Base-by-base conservation (phyloP, 345 rosid species). In the Syzygium jambos region DNA sequence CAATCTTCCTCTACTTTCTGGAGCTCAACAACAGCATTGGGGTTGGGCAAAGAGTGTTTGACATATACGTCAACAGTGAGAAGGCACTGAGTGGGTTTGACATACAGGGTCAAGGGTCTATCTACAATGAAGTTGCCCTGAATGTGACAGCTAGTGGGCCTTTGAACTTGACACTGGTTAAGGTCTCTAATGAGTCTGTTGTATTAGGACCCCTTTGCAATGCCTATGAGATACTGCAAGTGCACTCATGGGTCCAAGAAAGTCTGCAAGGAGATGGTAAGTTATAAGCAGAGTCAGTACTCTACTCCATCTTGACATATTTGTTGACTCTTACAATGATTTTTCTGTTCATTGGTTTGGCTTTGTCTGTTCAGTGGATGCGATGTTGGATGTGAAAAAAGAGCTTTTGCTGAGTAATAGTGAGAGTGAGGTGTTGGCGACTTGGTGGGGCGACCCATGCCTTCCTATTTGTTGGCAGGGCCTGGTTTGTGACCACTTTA, bases 391-490 rank as follows among this genome's bases (percentile, higher is more conserved):
- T 43, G 92, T 92, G 41, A 92, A 65, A 84, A 43, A 59, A 25
- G 94, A 91, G 21, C 90, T 95, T 86, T 54, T 87, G 90, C 30
- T 1, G 56, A 38, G 55, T 15, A 93, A 95, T 89, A 46, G 88
- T 38, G 88, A 86, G 3, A 92, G 63, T 54, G 22, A 27, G 86
- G 21, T 89, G 84, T 85, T 91, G 88, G 89, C 90, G 46, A 88
- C 85, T 86, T 95, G 97, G 96, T 93, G 92, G n/a, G 97, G 97
- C 16, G 95, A 95, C 83, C 97, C 97, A n/a, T 95, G 97, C 55
- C 91, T 88, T 85, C 95, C 94, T 30, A 77, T 52, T 87, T 63
- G 88, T 11, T 93, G 97, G 97, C 53, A 88, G 85, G 96, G 94
- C 80, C 87, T 95, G 88, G 73, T n/a, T 61, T 95, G 97, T 89